Evolutionary conservation across 129 eudicot species (phyloP).

Genomic region (Erigeron canadensis): DNA sequence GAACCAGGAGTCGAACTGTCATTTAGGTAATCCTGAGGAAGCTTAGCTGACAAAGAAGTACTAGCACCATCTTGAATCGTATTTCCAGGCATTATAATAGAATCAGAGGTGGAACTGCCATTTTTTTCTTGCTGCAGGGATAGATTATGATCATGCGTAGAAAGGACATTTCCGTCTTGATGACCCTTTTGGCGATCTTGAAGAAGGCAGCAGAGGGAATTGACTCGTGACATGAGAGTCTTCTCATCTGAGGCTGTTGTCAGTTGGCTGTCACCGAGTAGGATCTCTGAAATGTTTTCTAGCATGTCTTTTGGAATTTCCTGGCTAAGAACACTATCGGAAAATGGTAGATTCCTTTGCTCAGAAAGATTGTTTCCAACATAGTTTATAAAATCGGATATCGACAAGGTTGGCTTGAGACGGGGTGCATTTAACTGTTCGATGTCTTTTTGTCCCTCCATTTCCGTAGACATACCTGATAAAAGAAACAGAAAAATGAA

Average conservation of each 20-base stretch:
- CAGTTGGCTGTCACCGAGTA: conserved; percentile 51
- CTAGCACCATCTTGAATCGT: conserved; percentile 12
- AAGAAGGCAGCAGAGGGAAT: conserved; percentile 68
- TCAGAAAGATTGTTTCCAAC: conserved; percentile 41
- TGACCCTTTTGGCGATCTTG: conserved; percentile 55
- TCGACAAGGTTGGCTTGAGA: conserved; percentile 50
- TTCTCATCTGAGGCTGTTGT: conserved; percentile 63
- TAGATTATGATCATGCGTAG: conserved; percentile 19
- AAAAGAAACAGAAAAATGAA: conserved; percentile 17
- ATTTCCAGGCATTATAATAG: background rate
- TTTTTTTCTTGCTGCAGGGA: conserved; percentile 4
- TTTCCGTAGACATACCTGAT: conserved; percentile 33
- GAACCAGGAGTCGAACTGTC: conserved; percentile 22
- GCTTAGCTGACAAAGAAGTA: background rate
- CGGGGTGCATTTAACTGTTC: conserved; percentile 38
- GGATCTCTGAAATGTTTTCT: conserved; percentile 56
- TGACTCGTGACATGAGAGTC: conserved; percentile 67
- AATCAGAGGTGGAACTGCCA: conserved; percentile 18
- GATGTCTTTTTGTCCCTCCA: conserved; percentile 29
- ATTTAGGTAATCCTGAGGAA: conserved; percentile 8
- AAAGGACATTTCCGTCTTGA: conserved; percentile 18
- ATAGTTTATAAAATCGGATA: conserved; percentile 59
- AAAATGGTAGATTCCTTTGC: conserved; percentile 36
- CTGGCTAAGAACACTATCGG: conserved; percentile 37
- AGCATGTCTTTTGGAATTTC: conserved; percentile 29